Evolutionary conservation across 2,329 filamentous ascomycete genomes (phyloP).

Genomic region (Pseudogymnoascus sp.): DNA sequence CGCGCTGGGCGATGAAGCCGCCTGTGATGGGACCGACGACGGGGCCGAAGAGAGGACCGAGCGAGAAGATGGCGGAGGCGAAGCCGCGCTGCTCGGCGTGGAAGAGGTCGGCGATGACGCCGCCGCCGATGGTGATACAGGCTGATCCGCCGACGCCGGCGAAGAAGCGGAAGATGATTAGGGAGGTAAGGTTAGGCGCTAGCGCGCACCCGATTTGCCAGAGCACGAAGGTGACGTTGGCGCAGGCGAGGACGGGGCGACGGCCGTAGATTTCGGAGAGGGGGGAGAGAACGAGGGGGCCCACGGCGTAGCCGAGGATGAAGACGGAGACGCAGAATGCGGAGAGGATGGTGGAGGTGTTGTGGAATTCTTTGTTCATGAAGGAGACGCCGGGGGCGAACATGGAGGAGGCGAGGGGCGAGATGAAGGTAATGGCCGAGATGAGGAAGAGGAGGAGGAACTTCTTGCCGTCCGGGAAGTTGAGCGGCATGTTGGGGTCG

Average conservation of each 20-base stretch:
- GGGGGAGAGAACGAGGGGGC: slow-evolving; percentile 48
- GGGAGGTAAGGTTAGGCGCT: slow-evolving; percentile 37
- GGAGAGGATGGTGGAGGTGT: slow-evolving; percentile 18
- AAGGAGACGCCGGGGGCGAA: slow-evolving; percentile 33
- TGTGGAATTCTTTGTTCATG: slow-evolving; percentile 20
- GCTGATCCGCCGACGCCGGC: slow-evolving; percentile 38
- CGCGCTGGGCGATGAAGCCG: slow-evolving; percentile 34
- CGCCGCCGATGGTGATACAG: slow-evolving; percentile 35
- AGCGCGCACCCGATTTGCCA: slow-evolving; percentile 59
- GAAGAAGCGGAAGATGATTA: slow-evolving; percentile 40
- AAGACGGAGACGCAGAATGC: slow-evolving; percentile 38
- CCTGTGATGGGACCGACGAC: slow-evolving; percentile 25
- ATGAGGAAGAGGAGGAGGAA: slow-evolving; percentile 24
- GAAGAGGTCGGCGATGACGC: slow-evolving; percentile 35
- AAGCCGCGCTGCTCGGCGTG: slow-evolving; percentile 23
- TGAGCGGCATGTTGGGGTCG: slow-evolving; percentile 50
- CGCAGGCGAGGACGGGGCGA: slow-evolving; percentile 43
- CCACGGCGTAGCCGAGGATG: slow-evolving; percentile 49
- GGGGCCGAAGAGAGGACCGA: slow-evolving; percentile 24
- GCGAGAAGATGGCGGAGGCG: slow-evolving; percentile 23
- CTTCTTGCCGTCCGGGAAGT: slow-evolving; percentile 32
- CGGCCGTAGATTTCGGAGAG: slow-evolving; percentile 59
- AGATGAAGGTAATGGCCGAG: slow-evolving; percentile 28
- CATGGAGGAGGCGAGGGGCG: slow-evolving; percentile 33
- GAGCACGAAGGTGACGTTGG: slow-evolving; percentile 51